Conservation (phyloP, 306 rosid species). For the Dicorynia guianensis region DNA sequence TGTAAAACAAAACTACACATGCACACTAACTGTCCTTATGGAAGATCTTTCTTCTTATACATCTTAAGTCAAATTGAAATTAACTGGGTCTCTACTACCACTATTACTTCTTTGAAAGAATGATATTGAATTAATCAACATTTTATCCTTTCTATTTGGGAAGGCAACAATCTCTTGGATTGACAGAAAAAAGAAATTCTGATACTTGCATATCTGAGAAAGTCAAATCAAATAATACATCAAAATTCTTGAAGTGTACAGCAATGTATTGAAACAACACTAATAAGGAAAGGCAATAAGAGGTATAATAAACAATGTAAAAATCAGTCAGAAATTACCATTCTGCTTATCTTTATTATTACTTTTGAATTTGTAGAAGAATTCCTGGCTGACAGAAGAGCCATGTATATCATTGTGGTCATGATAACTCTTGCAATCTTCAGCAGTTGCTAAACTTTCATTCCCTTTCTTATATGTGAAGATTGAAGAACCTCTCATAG, state of each 20-base stretch:
- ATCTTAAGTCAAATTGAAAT: neutral
- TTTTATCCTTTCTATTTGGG: slow-evolving; percentile 26
- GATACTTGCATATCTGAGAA: neutral
- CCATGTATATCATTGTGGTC: slow-evolving; percentile 44
- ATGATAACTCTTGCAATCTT: slow-evolving; percentile 43
- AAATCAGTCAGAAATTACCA: slow-evolving; percentile 54
- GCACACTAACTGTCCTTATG: neutral
- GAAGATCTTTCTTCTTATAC: neutral
- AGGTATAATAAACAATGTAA: slow-evolving; percentile 9
- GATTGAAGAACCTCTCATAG: slow-evolving; percentile 42
- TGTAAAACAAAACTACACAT: neutral
- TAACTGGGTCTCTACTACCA: neutral
- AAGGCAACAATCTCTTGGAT: slow-evolving; percentile 18
- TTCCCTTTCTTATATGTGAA: slow-evolving; percentile 57
- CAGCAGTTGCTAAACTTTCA: slow-evolving; percentile 43
- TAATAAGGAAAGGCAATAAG: slow-evolving; percentile 1
- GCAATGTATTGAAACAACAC: slow-evolving; percentile 27
- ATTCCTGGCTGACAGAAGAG: slow-evolving; percentile 49
- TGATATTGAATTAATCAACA: neutral
- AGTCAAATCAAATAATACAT: slow-evolving; percentile 25
- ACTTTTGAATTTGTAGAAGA: slow-evolving; percentile 48
- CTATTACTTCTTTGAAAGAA: neutral
- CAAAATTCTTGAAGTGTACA: slow-evolving; percentile 9
- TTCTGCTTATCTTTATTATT: slow-evolving; percentile 55
- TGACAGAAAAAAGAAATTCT: slow-evolving; percentile 4